Percentiles rank a stretch among this genome's conserved stretches.
Evolutionary conservation across 1,284 basidiomycete species (phyloP).

Genomic region (Trametes sp.): DNA sequence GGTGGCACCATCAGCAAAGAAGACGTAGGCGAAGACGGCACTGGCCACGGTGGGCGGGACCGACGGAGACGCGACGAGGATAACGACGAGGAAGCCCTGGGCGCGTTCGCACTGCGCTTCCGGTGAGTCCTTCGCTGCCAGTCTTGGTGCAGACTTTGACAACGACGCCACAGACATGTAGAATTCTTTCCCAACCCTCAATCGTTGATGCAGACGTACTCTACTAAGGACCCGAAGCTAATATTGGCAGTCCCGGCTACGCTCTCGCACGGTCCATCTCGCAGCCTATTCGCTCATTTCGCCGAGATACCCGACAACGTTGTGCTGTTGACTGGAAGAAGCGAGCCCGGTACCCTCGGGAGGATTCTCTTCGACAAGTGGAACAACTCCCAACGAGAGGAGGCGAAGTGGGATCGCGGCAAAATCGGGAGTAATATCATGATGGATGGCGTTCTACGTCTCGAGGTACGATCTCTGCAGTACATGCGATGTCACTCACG

Average conservation of each 20-base stretch:
- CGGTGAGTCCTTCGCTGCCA: constrained; percentile 52
- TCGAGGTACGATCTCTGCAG: constrained; percentile 60
- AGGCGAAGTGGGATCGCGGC: constrained; percentile 87
- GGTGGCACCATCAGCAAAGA: constrained; percentile 93
- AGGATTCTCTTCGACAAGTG: constrained; percentile 86
- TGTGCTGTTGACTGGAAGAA: constrained; percentile 80
- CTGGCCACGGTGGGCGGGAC: constrained; percentile 53
- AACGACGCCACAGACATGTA: constrained; percentile 67
- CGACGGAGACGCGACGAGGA: constrained; percentile 69
- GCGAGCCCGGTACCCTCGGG: constrained; percentile 84
- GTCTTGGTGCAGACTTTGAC: background rate
- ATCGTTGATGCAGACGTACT: constrained; percentile 83
- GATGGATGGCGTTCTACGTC: constrained; percentile 71
- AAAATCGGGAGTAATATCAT: constrained; percentile 86
- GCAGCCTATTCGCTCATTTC: constrained; percentile 86
- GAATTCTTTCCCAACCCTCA: constrained; percentile 89
- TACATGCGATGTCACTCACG: background rate
- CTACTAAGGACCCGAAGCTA: constrained; percentile 88
- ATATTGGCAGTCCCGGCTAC: constrained; percentile 94
- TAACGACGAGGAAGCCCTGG: constrained; percentile 79
- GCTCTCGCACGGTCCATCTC: constrained; percentile 92
- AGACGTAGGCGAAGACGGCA: constrained; percentile 81
- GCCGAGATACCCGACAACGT: constrained; percentile 85
- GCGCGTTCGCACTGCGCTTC: constrained; percentile 79
- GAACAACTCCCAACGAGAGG: constrained; percentile 80